Conservation (phyloP, 2,329 filamentous ascomycete species). For the Penicillium sp. region DNA sequence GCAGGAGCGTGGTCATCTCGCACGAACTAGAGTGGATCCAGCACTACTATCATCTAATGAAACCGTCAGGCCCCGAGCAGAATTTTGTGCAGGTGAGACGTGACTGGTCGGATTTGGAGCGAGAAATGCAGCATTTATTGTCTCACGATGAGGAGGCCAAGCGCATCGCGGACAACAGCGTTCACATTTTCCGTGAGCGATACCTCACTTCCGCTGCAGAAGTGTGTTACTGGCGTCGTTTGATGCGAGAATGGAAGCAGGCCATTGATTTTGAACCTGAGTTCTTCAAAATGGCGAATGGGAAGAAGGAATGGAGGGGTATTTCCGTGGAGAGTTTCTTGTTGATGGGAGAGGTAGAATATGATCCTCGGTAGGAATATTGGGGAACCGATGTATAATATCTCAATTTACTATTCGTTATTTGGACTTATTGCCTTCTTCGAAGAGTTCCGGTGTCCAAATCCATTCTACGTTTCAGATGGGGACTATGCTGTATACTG, state of each 20-base stretch:
- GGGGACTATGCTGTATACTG: too few relatives aligned
- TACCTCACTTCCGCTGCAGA: constrained; percentile 52
- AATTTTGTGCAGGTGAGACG: constrained; percentile 48
- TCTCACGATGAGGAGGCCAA: constrained; percentile 40
- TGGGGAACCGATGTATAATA: background rate
- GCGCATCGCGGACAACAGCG: constrained; percentile 47
- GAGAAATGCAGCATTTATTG: constrained; percentile 39
- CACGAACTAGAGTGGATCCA: constrained; percentile 47
- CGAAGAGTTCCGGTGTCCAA: too few relatives aligned
- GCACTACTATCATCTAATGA: constrained; percentile 45
- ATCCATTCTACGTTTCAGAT: too few relatives aligned
- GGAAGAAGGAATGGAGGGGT: constrained; percentile 28
- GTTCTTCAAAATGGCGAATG: constrained; percentile 24
- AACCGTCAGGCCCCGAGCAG: constrained; percentile 41
- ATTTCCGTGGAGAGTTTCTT: constrained; percentile 36
- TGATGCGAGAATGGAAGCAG: constrained; percentile 36
- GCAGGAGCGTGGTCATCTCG: constrained; percentile 46
- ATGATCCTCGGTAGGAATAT: background rate
- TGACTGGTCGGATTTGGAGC: constrained; percentile 55
- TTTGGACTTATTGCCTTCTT: too few relatives aligned
- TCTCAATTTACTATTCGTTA: background rate
- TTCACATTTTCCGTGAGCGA: constrained; percentile 46
- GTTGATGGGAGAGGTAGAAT: constrained; percentile 13
- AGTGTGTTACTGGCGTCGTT: constrained; percentile 51
- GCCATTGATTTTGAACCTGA: constrained; percentile 34